phyloP scores from a whole-genome alignment of 345 rosid species.

The Geranium rotundifolium region DNA sequence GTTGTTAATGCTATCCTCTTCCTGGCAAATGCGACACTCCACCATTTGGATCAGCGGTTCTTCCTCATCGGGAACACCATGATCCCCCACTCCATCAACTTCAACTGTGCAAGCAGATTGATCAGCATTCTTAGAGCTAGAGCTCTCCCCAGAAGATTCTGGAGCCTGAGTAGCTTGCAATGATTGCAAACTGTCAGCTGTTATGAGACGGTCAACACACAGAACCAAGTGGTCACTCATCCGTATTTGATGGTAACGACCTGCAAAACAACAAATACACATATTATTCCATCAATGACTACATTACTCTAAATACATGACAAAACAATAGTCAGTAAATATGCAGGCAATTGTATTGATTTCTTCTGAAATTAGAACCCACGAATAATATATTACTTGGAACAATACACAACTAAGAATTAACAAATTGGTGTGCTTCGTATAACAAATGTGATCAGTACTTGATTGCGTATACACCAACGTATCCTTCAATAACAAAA shows the following conservation, averaged over 20 bases:
- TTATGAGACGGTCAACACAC: constrained; percentile 6
- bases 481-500: too few relatives aligned
- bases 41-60: constrained; percentile 21
- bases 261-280: neutral
- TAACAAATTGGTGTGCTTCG: too few relatives aligned
- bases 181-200: constrained; percentile 2
- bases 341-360: too few relatives aligned
- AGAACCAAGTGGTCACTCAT: neutral
- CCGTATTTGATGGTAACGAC: neutral
- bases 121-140: constrained; percentile 13
- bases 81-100: constrained; percentile 12
- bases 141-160: constrained; percentile 23
- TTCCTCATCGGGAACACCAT: constrained; percentile 14
- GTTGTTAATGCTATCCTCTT: constrained; percentile 21
- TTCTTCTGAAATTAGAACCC: too few relatives aligned
- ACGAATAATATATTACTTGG: too few relatives aligned
- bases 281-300: too few relatives aligned
- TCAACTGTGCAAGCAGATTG: constrained; percentile 14
- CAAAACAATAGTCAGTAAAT: too few relatives aligned
- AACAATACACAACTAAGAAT: too few relatives aligned
- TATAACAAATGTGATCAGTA: too few relatives aligned
- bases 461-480: too few relatives aligned
- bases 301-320: too few relatives aligned
- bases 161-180: constrained; percentile 1
- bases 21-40: constrained; percentile 31